Base-by-base conservation (phyloP, 257 asterid genomes). In the Ophiorrhiza pumila region DNA sequence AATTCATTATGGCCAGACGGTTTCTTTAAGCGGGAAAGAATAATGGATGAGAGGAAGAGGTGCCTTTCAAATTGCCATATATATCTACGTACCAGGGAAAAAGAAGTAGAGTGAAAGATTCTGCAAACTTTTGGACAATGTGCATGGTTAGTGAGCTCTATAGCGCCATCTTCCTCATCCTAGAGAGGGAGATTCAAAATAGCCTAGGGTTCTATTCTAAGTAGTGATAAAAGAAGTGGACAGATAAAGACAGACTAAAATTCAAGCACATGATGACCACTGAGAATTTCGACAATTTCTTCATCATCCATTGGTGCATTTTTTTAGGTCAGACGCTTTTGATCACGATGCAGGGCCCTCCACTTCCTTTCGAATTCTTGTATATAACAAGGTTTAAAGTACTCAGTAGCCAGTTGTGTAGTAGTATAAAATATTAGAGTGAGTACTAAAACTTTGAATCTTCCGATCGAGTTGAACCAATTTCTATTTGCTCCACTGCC, bases 211-310 rank as follows among this genome's bases (percentile, higher is more conserved):
- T 41, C 42, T 42, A 0, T 25, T 22, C 42, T 34, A 7, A 41
- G 69, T 4, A 32, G 37, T 34, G 45, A 6, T 4, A 42, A 43
- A 32, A 20, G 29, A 41, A 47, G 31, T 49, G 42, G n/a, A 61
- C 31, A 27, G 0, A 22, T 0, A 25, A 14, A 17, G 41, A 25
- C 2, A 1, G 4, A 20, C 10, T 17, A 57, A 71, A 58, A 20
- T 43, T 71, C 22, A 29, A 71, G 57, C 61, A 47, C 52, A 23
- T 34, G 68, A 42, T 47, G 52, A 20, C 69, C 76, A 60, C 67
- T 45, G 58, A 59, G 59, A 58, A 22, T 71, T 25, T 42, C 35
- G 25, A 42, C 39, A 43, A 59, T 9, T 60, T 47, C 63, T 73
- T 43, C 63, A 42, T 34, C 11, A n/a, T n/a, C 27, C 18, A 5